These are phyloP conservation scores for Colletotrichum gigasporum DNA, from an alignment of 2,329 filamentous ascomycete species.

Conservation along the genomic window DNA sequence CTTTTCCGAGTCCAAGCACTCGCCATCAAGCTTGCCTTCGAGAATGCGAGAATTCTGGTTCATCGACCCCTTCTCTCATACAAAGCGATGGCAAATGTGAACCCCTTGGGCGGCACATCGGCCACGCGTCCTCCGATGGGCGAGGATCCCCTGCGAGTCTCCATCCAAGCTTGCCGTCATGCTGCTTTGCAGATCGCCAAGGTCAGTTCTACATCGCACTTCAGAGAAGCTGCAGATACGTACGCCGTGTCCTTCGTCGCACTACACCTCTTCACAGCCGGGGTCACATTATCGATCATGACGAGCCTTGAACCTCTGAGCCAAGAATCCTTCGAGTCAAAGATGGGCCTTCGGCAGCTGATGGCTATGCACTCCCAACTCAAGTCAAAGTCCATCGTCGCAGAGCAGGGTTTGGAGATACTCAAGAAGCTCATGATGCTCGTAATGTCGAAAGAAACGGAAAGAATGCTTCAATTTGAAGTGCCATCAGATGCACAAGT, in stretches of 20 bases:
- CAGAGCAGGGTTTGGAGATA: conserved; percentile 36
- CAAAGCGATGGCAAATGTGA: conserved; percentile 21
- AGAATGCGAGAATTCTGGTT: conserved; percentile 44
- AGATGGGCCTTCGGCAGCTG: conserved; percentile 35
- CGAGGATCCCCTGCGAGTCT: neutral
- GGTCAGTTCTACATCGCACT: conserved; percentile 11
- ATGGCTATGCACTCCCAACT: conserved; percentile 36
- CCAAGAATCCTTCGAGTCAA: conserved; percentile 32
- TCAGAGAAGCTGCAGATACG: conserved; percentile 34
- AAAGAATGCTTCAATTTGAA: conserved; percentile 33
- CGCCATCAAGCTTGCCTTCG: conserved; percentile 42
- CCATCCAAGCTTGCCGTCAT: conserved; percentile 33
- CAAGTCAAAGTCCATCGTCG: conserved; percentile 34
- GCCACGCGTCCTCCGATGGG: too few species aligned
- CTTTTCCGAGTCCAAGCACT: conserved; percentile 43
- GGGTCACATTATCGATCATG: conserved; percentile 36
- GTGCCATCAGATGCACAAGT: neutral
- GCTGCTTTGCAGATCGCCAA: conserved; percentile 37
- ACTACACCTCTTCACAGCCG: conserved; percentile 38
- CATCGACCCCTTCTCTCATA: conserved; percentile 39
- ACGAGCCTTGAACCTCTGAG: conserved; percentile 35
- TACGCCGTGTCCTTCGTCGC: conserved; percentile 38
- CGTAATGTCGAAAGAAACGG: conserved; percentile 35
- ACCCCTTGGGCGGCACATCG: too few species aligned
- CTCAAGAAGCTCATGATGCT: conserved; percentile 33